Conservation (phyloP, 352 stramenopile genomes). For the Globisporangium irregulare region DNA sequence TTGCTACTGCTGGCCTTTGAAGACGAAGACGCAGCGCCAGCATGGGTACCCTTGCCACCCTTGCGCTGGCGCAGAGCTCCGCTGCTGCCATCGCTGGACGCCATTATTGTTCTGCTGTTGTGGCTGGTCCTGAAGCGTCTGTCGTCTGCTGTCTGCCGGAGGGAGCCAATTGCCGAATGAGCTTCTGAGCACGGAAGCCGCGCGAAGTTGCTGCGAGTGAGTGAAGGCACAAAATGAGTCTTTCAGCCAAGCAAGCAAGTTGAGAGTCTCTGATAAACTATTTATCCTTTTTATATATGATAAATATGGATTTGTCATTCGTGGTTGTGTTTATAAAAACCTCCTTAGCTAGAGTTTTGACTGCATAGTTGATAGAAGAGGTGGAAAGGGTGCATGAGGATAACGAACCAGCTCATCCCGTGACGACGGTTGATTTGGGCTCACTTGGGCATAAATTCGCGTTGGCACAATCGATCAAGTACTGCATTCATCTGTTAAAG, state of each 20-base stretch:
- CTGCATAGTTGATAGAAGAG: not conserved
- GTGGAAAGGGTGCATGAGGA: not conserved
- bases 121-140: not conserved
- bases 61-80: slow-evolving; percentile 23
- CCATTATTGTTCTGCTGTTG: not conserved
- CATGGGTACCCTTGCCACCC: slow-evolving; percentile 12
- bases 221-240: not conserved
- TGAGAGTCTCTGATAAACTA: no score
- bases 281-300: no score
- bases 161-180: slow-evolving; percentile 7
- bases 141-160: not conserved
- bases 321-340: no score
- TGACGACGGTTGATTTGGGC: slow-evolving; percentile 2
- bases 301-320: no score
- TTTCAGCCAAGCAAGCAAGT: not conserved
- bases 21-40: not conserved
- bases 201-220: not conserved
- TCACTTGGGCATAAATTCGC: not conserved
- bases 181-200: not conserved
- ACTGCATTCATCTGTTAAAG: not conserved
- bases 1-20: slow-evolving; percentile 6
- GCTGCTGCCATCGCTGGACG: slow-evolving; percentile 1
- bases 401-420: not conserved
- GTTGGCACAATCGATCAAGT: not conserved
- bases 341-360: not conserved